Conservation (phyloP, 2,329 filamentous ascomycete genomes). For the Didymella glomerata region DNA sequence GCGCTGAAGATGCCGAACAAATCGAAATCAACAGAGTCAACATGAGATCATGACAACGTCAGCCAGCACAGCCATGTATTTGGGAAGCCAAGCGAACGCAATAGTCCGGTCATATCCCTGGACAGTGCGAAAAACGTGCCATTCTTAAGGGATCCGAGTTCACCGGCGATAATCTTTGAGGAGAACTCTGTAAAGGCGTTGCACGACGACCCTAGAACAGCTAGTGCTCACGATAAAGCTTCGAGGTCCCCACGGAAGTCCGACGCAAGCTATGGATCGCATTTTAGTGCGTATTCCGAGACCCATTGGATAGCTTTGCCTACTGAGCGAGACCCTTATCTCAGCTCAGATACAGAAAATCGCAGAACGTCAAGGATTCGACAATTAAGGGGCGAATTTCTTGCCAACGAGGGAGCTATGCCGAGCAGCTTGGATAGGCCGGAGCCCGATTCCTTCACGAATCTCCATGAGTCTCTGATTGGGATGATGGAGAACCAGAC, state of each 20-base stretch:
- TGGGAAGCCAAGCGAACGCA: background rate
- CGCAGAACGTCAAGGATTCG: background rate
- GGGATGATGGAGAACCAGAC: conserved; percentile 20
- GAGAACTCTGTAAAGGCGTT: background rate
- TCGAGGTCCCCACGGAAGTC: background rate
- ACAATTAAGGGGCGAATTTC: background rate
- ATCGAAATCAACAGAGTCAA: no score
- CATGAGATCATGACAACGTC: background rate
- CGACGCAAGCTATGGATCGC: background rate
- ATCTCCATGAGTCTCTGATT: conserved; percentile 10
- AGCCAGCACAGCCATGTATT: background rate
- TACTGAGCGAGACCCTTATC: background rate
- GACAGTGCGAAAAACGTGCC: background rate
- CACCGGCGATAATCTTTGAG: no score
- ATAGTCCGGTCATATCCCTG: background rate
- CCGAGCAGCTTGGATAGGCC: background rate
- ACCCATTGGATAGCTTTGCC: background rate
- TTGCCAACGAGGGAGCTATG: background rate
- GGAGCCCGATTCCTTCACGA: background rate
- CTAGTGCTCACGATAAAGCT: background rate
- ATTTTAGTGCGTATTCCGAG: background rate
- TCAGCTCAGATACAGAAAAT: background rate
- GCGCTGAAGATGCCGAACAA: background rate
- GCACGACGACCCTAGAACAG: no score
- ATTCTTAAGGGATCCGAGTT: no score